phyloP scores from a whole-genome alignment of 371 early-diverging fungal species.

The Apophysomyces sp. region DNA sequence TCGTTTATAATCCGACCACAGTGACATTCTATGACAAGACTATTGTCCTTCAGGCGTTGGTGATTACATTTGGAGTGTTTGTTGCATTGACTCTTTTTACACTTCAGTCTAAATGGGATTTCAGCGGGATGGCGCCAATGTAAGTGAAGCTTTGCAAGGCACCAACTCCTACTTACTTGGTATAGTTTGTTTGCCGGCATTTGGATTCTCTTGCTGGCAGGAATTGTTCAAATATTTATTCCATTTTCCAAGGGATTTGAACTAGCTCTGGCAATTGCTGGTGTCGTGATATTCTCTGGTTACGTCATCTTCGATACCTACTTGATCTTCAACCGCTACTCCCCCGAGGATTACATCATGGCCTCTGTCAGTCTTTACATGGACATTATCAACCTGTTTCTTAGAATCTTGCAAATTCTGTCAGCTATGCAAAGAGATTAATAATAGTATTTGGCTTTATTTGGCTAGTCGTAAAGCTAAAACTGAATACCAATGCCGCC shows the following conservation, averaged over 20 bases:
- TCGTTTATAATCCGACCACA: conserved; percentile 1
- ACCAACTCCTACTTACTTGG: neutral
- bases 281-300: conserved; percentile 71
- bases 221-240: conserved; percentile 69
- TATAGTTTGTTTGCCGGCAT: conserved; percentile 60
- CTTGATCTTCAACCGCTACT: conserved; percentile 63
- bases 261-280: conserved; percentile 61
- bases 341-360: conserved; percentile 79
- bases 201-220: conserved; percentile 58
- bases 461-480: too few species aligned
- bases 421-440: conserved; percentile 31
- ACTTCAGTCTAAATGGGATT: conserved; percentile 72
- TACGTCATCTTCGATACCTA: conserved; percentile 76
- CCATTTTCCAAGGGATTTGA: conserved; percentile 65
- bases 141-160: conserved; percentile 18
- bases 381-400: conserved; percentile 80
- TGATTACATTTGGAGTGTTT: conserved; percentile 75
- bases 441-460: neutral
- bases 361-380: conserved; percentile 79
- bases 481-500: too few species aligned
- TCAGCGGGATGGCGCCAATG: conserved; percentile 65
- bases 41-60: conserved; percentile 72
- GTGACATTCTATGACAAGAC: conserved; percentile 55
- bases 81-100: conserved; percentile 76
- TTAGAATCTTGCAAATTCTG: conserved; percentile 67